phyloP scores from a whole-genome alignment of 2,329 filamentous ascomycete genomes.

The Penicillium sp. region DNA sequence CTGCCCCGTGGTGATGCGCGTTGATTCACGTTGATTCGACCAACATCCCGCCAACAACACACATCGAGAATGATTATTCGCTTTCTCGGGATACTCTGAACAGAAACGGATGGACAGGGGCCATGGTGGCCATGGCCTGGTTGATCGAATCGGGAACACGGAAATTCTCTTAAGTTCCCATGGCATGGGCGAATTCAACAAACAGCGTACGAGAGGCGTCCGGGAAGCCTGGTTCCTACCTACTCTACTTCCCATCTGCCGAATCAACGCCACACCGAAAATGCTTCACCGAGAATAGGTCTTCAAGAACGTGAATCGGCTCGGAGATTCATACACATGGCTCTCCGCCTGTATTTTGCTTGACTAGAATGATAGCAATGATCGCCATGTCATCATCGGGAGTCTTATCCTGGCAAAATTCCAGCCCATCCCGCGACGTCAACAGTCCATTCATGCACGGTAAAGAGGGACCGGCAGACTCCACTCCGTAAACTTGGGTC shows the following conservation, averaged over 20 bases:
- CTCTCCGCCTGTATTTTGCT: background rate
- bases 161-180: background rate
- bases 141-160: slow-evolving; percentile 10
- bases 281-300: background rate
- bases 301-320: background rate
- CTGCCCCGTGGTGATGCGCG: slow-evolving; percentile 10
- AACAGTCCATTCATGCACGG: slow-evolving; percentile 12
- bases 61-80: background rate
- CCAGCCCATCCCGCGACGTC: slow-evolving; percentile 14
- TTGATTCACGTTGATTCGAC: slow-evolving; percentile 14
- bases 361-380: background rate
- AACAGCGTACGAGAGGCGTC: background rate
- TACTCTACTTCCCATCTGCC: background rate
- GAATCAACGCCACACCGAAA: slow-evolving; percentile 12
- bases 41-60: background rate
- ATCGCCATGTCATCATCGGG: slow-evolving; percentile 12
- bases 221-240: background rate
- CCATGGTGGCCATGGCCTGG: slow-evolving; percentile 7
- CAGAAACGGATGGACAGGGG: slow-evolving; percentile 1
- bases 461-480: slow-evolving; percentile 3
- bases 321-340: background rate
- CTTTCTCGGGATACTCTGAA: slow-evolving; percentile 16
- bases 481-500: slow-evolving; percentile 13
- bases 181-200: too few species aligned
- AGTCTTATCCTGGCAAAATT: slow-evolving; percentile 5